Evolutionary conservation across 169 alveolate genomes (phyloP).

Genomic region (Toxoplasma gondii): DNA sequence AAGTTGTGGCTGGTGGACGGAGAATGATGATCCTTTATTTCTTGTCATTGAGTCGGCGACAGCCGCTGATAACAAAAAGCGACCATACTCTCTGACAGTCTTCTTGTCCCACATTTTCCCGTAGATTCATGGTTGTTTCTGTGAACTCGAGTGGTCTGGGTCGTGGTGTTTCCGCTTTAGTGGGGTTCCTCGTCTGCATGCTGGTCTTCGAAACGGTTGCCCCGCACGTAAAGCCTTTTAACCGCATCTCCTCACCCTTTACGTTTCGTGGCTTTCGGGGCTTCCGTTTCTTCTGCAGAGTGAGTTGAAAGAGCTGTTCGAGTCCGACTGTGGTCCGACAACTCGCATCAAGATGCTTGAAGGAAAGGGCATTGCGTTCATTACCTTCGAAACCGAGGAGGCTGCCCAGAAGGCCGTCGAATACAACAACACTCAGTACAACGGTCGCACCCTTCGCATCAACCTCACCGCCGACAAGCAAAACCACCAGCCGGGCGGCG

Average conservation of each 20-base stretch:
- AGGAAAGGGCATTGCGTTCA: slow-evolving; percentile 90
- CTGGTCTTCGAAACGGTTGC: background rate
- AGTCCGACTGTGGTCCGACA: slow-evolving; percentile 88
- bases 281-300: slow-evolving; percentile 26
- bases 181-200: background rate
- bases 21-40: background rate
- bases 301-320: slow-evolving; percentile 80
- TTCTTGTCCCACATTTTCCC: background rate
- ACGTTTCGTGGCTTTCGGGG: background rate
- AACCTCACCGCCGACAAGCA: slow-evolving; percentile 86
- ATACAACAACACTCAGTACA: slow-evolving; percentile 85
- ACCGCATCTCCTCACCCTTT: background rate
- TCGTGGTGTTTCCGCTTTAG: background rate
- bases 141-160: background rate
- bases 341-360: slow-evolving; percentile 83
- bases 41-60: slow-evolving; percentile 23
- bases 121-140: background rate
- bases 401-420: slow-evolving; percentile 89
- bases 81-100: slow-evolving; percentile 43
- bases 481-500: slow-evolving; percentile 68
- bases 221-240: background rate
- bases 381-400: slow-evolving; percentile 85
- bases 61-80: slow-evolving; percentile 37
- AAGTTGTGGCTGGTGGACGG: background rate
- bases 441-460: slow-evolving; percentile 85